Base-by-base conservation (phyloP, 257 asterid genomes). In the Primulina huaijiensis region DNA sequence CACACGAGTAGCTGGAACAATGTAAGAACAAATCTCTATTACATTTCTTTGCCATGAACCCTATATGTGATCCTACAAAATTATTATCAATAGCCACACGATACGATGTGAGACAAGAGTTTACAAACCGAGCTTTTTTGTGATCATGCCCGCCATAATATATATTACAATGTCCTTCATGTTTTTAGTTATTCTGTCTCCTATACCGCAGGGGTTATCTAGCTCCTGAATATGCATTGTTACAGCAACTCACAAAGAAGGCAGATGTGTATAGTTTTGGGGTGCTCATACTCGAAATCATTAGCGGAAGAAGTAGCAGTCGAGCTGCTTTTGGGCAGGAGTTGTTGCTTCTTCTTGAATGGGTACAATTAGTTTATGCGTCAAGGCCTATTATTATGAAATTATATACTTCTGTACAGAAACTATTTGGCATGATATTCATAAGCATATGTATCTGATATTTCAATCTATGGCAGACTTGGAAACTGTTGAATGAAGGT, bases 1-100 rank as follows among this genome's bases (percentile, higher is more conserved):
- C 81, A 91, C 97, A 50, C 72, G 96, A 68, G 96, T 91, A 52
- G 97, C 96, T n/a, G 97, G 97, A 72, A 91, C 97, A 58, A 71
- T 85, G 97, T 91, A 82, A 77, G 97, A 74, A n/a, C 69, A 38
- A 9, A 38, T 38, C 46, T 27, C 30, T 27, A 27, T 2, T 27
- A 27, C 30, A 27, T 27, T 27, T 27, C 30, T 27, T 27, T 27
- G 30, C 3, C 3, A 27, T 38, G 46, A 38, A 14, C 4, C 14
- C 40, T 6, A 35, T 35, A 35, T 7, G 40, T 35, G 2, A 35
- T 1, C 46, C 46, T 38, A 38, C 46, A 38, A 35, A 38, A 38
- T 38, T 38, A 10, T 38, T 38, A 38, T 1, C 12, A 8, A 38
- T 8, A 1, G 12, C 14, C 46, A 2, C 46, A 9, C 14, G 1